Conservation (phyloP, 805 yeast species). For the Cyberlindnera veronae region DNA sequence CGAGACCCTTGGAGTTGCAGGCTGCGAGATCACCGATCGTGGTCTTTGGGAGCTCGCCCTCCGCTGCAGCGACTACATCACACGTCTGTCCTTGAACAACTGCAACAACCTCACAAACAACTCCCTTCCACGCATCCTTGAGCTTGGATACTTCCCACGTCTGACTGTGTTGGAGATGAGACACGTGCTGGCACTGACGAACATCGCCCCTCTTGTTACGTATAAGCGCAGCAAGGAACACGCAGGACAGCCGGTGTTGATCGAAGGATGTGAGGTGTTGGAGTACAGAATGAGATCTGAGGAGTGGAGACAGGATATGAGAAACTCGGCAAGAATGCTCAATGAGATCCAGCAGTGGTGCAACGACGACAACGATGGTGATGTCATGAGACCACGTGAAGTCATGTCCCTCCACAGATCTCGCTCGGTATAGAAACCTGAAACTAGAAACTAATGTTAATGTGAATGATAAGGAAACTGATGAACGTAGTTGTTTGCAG, state of each 20-base stretch:
- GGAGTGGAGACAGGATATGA: conserved; percentile 55
- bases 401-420: no score
- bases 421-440: no score
- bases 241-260: conserved; percentile 40
- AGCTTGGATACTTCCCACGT: conserved; percentile 47
- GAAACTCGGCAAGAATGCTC: conserved; percentile 53
- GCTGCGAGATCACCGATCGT: conserved; percentile 75
- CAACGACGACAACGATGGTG: conserved; percentile 44
- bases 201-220: conserved; percentile 61
- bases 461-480: no score
- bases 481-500: no score
- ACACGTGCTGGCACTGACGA: conserved; percentile 51
- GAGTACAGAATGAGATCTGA: conserved; percentile 57
- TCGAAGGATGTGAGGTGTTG: conserved; percentile 76
- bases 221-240: conserved; percentile 46
- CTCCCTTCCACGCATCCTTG: conserved; percentile 49
- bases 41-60: conserved; percentile 78
- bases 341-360: conserved; percentile 66
- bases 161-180: conserved; percentile 77
- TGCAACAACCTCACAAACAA: conserved; percentile 59
- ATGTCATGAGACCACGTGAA: no score
- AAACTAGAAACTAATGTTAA: no score
- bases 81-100: conserved; percentile 71
- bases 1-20: conserved; percentile 84
- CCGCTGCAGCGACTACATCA: conserved; percentile 45